Percentiles rank a stretch among this genome's conserved stretches.
Conservation (phyloP, 345 rosid species). For the Toxicodendron radicans region DNA sequence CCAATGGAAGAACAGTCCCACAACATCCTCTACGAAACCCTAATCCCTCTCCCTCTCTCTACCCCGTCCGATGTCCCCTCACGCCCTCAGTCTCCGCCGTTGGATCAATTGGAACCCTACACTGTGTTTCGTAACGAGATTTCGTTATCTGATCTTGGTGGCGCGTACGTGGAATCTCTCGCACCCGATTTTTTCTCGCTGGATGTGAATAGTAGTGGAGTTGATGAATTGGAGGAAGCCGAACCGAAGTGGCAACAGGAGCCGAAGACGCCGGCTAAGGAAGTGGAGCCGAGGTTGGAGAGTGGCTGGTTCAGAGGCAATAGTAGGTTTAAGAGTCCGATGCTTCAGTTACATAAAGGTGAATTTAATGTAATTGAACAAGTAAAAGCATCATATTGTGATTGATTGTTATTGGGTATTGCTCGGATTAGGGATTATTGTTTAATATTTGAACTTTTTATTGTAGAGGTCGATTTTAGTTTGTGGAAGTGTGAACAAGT, state of each 20-base stretch:
- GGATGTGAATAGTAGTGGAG: conserved; percentile 36
- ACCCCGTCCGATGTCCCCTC: conserved; percentile 13
- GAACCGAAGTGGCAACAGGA: conserved; percentile 46
- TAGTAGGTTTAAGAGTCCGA: conserved; percentile 66
- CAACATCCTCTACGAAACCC: conserved; percentile 55
- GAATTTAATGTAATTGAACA: neutral
- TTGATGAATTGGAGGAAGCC: conserved; percentile 19
- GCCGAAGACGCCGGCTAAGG: conserved; percentile 19
- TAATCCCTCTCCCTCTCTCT: conserved; percentile 42
- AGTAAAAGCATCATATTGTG: neutral
- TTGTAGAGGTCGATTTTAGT: neutral
- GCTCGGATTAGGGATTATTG: neutral
- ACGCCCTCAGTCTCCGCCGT: conserved; percentile 19
- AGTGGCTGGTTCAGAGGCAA: conserved; percentile 75
- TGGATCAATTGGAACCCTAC: conserved; percentile 40
- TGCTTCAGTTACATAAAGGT: conserved; percentile 98
- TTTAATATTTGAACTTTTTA: neutral
- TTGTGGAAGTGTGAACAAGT: neutral
- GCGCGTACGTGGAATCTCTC: conserved; percentile 32
- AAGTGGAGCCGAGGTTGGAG: conserved; percentile 49
- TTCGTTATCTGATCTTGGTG: conserved; percentile 35
- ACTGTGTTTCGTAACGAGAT: conserved; percentile 77
- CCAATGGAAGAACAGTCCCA: conserved; percentile 36
- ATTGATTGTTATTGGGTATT: neutral
- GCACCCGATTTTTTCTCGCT: conserved; percentile 77